Evolutionary conservation across 352 stramenopile genomes (phyloP).

Genomic region (Pythium inflatum): DNA sequence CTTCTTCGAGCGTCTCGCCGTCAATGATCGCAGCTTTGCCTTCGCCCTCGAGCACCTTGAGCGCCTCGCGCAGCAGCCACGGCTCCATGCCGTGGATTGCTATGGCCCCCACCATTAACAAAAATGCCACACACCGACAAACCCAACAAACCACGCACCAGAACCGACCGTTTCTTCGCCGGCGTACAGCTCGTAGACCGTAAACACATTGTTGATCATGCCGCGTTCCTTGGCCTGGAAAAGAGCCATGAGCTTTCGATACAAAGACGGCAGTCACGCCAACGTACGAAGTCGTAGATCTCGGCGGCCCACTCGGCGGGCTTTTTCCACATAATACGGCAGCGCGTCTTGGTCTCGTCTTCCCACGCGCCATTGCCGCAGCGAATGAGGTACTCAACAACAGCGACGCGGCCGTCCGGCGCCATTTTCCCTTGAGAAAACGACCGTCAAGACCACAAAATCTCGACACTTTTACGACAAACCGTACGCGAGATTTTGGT

Average conservation of each 20-base stretch:
- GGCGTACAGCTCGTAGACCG: conserved; percentile 84
- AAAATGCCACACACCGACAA: no score
- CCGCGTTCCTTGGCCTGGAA: conserved; percentile 62
- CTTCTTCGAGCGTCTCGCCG: conserved; percentile 80
- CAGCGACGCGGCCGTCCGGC: conserved; percentile 59
- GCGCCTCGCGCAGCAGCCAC: conserved; percentile 78
- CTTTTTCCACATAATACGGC: conserved; percentile 88
- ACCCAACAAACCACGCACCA: conserved; percentile 43
- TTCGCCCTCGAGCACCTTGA: conserved; percentile 75
- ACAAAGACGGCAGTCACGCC: background rate
- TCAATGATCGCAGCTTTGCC: conserved; percentile 83
- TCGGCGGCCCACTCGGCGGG: conserved; percentile 78
- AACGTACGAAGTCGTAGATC: conserved; percentile 83
- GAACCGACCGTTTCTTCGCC: conserved; percentile 80
- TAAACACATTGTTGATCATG: conserved; percentile 86
- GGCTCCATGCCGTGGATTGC: conserved; percentile 84
- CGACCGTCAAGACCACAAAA: background rate
- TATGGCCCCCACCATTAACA: no score
- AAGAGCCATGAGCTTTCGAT: conserved; percentile 2
- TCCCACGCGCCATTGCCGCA: conserved; percentile 82
- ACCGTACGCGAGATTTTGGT: conserved; percentile 75
- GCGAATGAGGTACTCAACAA: conserved; percentile 78
- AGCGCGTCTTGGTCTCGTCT: conserved; percentile 78
- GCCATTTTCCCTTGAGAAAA: conserved; percentile 62
- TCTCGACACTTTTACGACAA: no score